Percentiles rank a stretch among this genome's conserved stretches.
phyloP scores from a whole-genome alignment of 1,284 basidiomycete species.

The Earliella scabrosa region DNA sequence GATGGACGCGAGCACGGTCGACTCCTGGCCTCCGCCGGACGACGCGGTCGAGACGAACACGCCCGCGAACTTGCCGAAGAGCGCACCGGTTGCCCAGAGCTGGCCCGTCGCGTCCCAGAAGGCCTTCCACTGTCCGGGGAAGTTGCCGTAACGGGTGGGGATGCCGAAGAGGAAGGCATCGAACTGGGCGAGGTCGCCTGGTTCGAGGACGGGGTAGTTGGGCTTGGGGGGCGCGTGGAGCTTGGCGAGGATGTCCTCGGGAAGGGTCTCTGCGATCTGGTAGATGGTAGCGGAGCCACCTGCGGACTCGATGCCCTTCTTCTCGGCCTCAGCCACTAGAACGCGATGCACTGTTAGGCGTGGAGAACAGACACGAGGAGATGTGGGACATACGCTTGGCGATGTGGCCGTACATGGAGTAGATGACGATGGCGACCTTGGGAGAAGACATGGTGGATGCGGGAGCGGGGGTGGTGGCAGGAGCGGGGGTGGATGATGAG shows the following conservation, averaged over 20 bases:
- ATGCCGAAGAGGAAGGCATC: slow-evolving; percentile 78
- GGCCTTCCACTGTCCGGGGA: slow-evolving; percentile 75
- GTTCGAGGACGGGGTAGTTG: slow-evolving; percentile 73
- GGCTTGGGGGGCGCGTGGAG: slow-evolving; percentile 80
- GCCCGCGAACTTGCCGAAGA: slow-evolving; percentile 83
- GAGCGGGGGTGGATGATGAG: slow-evolving; percentile 14
- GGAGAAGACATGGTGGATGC: slow-evolving; percentile 42
- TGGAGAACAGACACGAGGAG: not conserved
- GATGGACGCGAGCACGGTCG: slow-evolving; percentile 65
- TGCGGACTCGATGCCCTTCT: slow-evolving; percentile 69
- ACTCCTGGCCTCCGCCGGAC: slow-evolving; percentile 77
- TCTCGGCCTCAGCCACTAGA: slow-evolving; percentile 80
- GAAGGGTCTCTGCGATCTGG: slow-evolving; percentile 86
- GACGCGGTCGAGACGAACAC: slow-evolving; percentile 72
- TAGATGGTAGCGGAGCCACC: slow-evolving; percentile 79
- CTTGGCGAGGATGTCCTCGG: slow-evolving; percentile 75
- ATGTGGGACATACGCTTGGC: slow-evolving; percentile 55
- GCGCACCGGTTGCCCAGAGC: slow-evolving; percentile 74
- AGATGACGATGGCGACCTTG: slow-evolving; percentile 82
- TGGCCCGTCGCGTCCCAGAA: slow-evolving; percentile 85
- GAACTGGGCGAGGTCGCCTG: slow-evolving; percentile 66
- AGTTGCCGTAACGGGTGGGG: slow-evolving; percentile 79
- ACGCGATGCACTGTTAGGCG: slow-evolving; percentile 1
- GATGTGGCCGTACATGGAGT: slow-evolving; percentile 85
- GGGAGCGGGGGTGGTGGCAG: slow-evolving; percentile 20